Evolutionary conservation across 805 yeast genomes (phyloP), one percentile per base, ranked within the genome.

Genomic region (Wickerhamomyces pijperi): DNA sequence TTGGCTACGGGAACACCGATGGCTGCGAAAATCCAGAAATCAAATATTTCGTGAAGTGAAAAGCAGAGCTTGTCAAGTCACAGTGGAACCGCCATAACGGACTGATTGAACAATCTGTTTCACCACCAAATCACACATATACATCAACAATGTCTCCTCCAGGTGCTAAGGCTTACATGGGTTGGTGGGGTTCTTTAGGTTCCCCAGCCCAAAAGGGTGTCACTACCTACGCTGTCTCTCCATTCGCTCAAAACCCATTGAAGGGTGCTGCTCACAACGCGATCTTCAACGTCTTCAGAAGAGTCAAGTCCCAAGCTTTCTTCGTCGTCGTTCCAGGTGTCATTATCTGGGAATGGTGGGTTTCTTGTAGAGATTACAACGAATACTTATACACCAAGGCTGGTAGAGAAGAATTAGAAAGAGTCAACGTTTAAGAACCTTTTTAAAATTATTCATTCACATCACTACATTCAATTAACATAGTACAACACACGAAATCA

Each of bases 151-250:
- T 80, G 86, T 82, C 74, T 46, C 84, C 81, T 58, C 81, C 81
- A 60, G 74, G 75, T 53, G 78, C 80, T 54, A 76, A 73, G 53
- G 60, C 86, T 57, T 87, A 82, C 59, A 80, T 84, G 90, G 97
- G 97, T 54, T 87, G 96, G 96, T 87, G 97, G 97, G 97, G 97
- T 59, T 64, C 71, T 68, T 65, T 87, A 59, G 95, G 94, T 45
- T 73, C 83, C 64, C 88, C 92, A 60, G 74, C 74, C 53, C 95
- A 85, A 70, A 84, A 84, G 65, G 81, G 85, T 68, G 70, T 82
- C 48, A 82, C 90, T 46, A 74, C 82, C 44, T 92, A 90, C 73
- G 71, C 95, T 41, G 87, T 92, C 47, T 83, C 98, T 49, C 94
- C 96, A 46, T 84, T 74, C 53, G 96, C 95, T 44, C 94, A 90